phyloP scores from a whole-genome alignment of 164 flowering plant genomes.

The Berberis thunbergii region DNA sequence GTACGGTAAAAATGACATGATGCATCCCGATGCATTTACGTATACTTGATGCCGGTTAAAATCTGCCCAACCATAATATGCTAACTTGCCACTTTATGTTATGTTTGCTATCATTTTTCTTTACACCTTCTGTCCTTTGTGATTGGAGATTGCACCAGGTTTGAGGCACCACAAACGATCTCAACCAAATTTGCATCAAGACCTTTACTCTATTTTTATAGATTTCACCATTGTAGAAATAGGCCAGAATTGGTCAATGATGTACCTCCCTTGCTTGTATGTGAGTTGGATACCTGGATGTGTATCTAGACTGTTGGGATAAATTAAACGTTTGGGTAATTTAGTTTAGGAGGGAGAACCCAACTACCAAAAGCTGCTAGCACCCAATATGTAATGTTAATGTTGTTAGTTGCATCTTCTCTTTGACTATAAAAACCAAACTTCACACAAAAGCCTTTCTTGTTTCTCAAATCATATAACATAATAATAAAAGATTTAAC shows the following conservation, averaged over 20 bases:
- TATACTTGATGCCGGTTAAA: no score
- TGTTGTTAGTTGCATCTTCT: constrained; percentile 66
- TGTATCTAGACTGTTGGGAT: background rate
- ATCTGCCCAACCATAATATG: no score
- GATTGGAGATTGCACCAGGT: no score
- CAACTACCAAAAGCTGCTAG: constrained; percentile 35
- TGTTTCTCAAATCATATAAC: constrained; percentile 2
- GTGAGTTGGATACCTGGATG: background rate
- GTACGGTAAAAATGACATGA: no score
- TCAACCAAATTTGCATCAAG: no score
- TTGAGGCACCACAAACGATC: no score
- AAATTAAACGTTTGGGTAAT: background rate
- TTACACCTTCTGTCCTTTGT: no score
- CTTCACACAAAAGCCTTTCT: constrained; percentile 12
- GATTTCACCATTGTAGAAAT: background rate
- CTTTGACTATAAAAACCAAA: constrained; percentile 38
- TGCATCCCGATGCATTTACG: no score
- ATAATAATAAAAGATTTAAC: background rate
- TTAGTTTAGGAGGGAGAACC: constrained; percentile 20
- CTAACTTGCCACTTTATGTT: no score
- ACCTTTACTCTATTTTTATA: no score
- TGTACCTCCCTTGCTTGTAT: background rate
- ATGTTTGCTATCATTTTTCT: no score
- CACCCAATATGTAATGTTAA: no score
- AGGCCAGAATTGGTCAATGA: background rate